These are phyloP conservation scores for Proliferodiscus dingleyae DNA, from an alignment of 2,329 filamentous ascomycete species.

Conservation along the genomic window DNA sequence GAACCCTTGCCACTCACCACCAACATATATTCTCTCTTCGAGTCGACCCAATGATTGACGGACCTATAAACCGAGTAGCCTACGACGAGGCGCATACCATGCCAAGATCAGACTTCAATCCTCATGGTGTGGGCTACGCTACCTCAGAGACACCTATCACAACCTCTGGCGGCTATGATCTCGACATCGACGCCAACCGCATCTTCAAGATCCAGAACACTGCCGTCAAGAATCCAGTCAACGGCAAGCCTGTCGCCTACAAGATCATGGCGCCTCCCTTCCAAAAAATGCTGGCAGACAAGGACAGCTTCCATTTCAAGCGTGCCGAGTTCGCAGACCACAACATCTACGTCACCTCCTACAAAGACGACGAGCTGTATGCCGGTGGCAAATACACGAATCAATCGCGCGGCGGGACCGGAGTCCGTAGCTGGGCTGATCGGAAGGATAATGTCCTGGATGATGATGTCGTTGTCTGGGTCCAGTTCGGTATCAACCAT, in stretches of 20 bases:
- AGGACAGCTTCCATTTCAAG: slow-evolving; percentile 42
- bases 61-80: slow-evolving; percentile 48
- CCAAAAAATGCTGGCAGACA: slow-evolving; percentile 51
- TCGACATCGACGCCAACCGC: slow-evolving; percentile 43
- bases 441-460: slow-evolving; percentile 46
- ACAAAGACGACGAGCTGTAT: slow-evolving; percentile 47
- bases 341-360: slow-evolving; percentile 51
- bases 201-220: slow-evolving; percentile 56
- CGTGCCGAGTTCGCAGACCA: slow-evolving; percentile 51
- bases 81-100: slow-evolving; percentile 58
- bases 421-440: slow-evolving; percentile 49
- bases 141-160: slow-evolving; percentile 43
- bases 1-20: slow-evolving; percentile 65
- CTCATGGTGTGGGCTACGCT: slow-evolving; percentile 46
- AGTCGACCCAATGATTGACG: slow-evolving; percentile 58
- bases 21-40: slow-evolving; percentile 72
- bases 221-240: slow-evolving; percentile 46
- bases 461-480: slow-evolving; percentile 52
- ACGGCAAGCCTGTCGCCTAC: slow-evolving; percentile 49
- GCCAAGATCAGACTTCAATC: slow-evolving; percentile 50
- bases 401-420: slow-evolving; percentile 48
- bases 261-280: slow-evolving; percentile 52
- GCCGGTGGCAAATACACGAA: slow-evolving; percentile 53
- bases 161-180: slow-evolving; percentile 43
- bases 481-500: slow-evolving; percentile 58